Conservation (phyloP, 2,329 filamentous ascomycete species). For the Teratosphaeria nubilosa region DNA sequence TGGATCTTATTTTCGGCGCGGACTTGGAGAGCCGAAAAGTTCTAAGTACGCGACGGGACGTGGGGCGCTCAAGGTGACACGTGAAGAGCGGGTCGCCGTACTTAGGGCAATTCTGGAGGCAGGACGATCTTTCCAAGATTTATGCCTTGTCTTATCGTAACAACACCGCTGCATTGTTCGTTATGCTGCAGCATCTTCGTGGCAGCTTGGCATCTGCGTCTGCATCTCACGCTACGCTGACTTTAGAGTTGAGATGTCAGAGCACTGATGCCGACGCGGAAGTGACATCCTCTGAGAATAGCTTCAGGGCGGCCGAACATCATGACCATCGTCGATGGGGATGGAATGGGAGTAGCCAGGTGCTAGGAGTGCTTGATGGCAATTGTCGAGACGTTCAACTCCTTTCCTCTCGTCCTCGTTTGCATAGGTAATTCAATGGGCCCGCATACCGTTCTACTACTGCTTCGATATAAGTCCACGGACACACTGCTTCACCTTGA, state of each 20-base stretch:
- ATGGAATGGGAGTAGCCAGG: too few species aligned
- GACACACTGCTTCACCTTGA: neutral
- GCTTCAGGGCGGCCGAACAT: too few species aligned
- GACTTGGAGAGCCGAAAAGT: neutral
- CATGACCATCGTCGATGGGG: too few species aligned
- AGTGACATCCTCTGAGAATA: too few species aligned
- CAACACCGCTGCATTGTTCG: too few species aligned
- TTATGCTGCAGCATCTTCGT: neutral
- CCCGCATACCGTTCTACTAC: neutral
- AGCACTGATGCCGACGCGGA: too few species aligned
- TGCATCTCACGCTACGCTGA: neutral
- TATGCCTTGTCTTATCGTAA: neutral
- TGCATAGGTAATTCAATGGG: neutral
- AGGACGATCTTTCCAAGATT: neutral
- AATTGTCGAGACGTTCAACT: neutral
- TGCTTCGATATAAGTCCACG: neutral
- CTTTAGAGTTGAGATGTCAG: neutral
- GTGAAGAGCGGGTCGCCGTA: neutral
- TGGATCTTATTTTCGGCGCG: neutral
- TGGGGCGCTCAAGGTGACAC: neutral
- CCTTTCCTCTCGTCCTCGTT: neutral
- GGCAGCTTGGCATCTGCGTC: neutral
- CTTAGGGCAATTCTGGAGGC: neutral
- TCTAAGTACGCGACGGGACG: neutral
- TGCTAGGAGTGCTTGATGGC: too few species aligned